Base-by-base conservation (phyloP, 2,329 filamentous ascomycete genomes). In the Trichoderma aggressivum region DNA sequence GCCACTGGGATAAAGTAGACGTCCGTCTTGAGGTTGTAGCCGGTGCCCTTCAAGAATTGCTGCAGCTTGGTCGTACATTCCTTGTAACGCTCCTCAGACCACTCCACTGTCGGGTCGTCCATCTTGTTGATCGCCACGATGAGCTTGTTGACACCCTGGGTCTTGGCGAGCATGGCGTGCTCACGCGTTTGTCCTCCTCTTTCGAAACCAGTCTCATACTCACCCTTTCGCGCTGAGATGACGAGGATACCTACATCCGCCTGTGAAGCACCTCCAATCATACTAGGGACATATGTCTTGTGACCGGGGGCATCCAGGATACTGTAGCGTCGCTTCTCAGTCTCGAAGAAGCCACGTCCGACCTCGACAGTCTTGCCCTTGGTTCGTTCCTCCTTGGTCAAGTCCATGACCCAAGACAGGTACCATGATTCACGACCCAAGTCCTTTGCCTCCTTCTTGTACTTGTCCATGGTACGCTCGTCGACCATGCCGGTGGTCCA, bases 291-390 rank as follows among this genome's bases (percentile, higher is more conserved):
- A 76, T 96, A 99, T 2, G 93, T 98, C 86, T 98, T 98, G 87
- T 99, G 95, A 21, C 95, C 96, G 12, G 96, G 96, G 0, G 96
- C 96, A 82, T 99, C 96, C 62, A 99, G 88, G 75, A 99, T 97
- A 78, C 93, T 96, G 89, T 99, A 99, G 78, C 93, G 88, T 75
- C 96, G 92, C 86, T 96, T 97, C 73, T 98, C 93, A 4, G 96
- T 97, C 85, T 98, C 96, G 82, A 99, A 98, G 82, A 93, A 98
- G 14, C 93, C 96, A 79, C 95, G 90, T 30, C 96, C 96, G 75
- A 98, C 95, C 82, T 99, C 96, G 74, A 99, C 94, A 7, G 96
- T 99, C 86, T 98, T 99, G 75, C 96, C 96, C 87, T 98, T 97
- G 66, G 93, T 86, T 79, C 97, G 90, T 81, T 99, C 96, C 82